Conservation (phyloP, 208 protist species). For the Leishmania lainsoni region DNA sequence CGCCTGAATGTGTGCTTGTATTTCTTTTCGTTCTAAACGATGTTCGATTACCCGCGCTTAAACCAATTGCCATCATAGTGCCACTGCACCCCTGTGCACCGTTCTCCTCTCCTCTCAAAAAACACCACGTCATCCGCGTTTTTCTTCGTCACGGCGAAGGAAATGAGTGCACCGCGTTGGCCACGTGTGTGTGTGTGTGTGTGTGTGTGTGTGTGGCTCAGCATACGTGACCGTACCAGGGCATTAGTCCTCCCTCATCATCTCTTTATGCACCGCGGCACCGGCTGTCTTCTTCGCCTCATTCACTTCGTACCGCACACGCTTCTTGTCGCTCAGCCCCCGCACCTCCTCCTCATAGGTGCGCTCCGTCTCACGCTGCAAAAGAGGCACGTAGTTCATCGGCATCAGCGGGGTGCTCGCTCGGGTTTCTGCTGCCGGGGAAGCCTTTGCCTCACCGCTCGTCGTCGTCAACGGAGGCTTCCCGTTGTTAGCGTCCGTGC, state of each 20-base stretch:
- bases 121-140: neutral
- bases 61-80: neutral
- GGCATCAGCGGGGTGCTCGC: neutral
- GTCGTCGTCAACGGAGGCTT: neutral
- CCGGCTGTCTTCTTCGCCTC: slow-evolving; percentile 64
- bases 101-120: neutral
- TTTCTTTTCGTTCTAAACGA: neutral
- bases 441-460: neutral
- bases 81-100: neutral
- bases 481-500: slow-evolving; percentile 2
- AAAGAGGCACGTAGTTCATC: slow-evolving; percentile 61
- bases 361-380: slow-evolving; percentile 74
- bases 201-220: neutral
- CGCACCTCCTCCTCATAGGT: slow-evolving; percentile 80
- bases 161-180: neutral
- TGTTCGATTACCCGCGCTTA: neutral
- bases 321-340: slow-evolving; percentile 67
- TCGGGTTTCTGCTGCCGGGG: too few species aligned
- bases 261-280: slow-evolving; percentile 3
- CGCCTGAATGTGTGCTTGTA: neutral
- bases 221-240: neutral
- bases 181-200: too few species aligned
- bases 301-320: slow-evolving; percentile 74
- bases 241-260: neutral
- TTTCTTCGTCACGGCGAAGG: neutral